phyloP scores from a whole-genome alignment of 495 filamentous ascomycete genomes.

The Annulohypoxylon bovei region DNA sequence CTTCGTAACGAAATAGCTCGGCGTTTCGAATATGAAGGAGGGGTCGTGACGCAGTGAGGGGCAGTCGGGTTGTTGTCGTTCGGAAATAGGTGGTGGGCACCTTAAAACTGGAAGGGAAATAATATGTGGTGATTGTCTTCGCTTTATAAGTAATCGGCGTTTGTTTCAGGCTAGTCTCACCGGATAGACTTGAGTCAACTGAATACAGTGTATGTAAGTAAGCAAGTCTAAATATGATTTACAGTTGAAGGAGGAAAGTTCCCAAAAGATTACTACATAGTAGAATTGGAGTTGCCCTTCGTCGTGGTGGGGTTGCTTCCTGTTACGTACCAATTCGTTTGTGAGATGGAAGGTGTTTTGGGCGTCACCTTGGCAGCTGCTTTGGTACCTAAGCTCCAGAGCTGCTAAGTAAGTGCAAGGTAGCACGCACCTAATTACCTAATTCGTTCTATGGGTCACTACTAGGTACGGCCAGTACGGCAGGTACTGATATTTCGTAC shows the following conservation, averaged over 20 bases:
- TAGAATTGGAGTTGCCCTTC: neutral
- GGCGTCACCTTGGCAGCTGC: constrained; percentile 2
- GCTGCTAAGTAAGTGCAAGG: too few relatives aligned
- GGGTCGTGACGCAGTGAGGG: constrained; percentile 20
- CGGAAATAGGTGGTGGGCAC: neutral
- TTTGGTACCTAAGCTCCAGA: neutral
- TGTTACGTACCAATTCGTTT: neutral
- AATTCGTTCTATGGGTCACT: neutral
- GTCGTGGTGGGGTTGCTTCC: constrained; percentile 3
- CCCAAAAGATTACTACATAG: neutral
- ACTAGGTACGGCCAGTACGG: too few relatives aligned
- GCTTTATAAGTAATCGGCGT: neutral
- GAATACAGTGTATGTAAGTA: neutral
- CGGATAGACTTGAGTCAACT: neutral
- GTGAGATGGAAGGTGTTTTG: neutral
- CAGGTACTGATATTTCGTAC: too few relatives aligned
- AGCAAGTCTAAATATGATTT: too few relatives aligned
- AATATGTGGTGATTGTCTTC: neutral
- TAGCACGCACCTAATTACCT: neutral
- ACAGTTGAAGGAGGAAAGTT: neutral
- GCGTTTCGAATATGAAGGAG: constrained; percentile 16
- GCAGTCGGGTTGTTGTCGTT: neutral
- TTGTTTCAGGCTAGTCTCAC: neutral
- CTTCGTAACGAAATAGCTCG: neutral
- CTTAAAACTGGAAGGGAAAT: neutral